These are phyloP conservation scores for Dispira simplex DNA, from an alignment of 192 early-diverging fungal genomes.

Conservation along the genomic window DNA sequence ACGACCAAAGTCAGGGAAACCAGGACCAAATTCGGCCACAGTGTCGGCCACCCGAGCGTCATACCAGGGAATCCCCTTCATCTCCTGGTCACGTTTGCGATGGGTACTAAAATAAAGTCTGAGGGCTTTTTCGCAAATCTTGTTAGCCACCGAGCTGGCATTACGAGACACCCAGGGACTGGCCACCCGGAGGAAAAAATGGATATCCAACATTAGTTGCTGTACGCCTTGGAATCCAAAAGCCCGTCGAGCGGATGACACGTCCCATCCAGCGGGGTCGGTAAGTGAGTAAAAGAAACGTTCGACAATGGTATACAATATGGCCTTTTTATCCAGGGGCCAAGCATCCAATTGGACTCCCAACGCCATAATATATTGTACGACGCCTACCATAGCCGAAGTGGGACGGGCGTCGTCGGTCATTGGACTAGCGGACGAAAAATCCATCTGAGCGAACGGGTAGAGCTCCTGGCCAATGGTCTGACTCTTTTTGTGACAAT, in stretches of 20 bases:
- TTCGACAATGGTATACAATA: slow-evolving; percentile 13
- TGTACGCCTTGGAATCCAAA: slow-evolving; percentile 32
- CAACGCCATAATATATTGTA: slow-evolving; percentile 17
- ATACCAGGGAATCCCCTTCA: slow-evolving; percentile 20
- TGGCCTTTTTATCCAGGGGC: slow-evolving; percentile 25
- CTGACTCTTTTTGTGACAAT: slow-evolving; percentile 27
- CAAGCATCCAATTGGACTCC: slow-evolving; percentile 27
- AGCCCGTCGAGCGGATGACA: slow-evolving; percentile 13
- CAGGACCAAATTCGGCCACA: neutral
- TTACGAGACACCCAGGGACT: slow-evolving; percentile 30
- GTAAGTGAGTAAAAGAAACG: slow-evolving; percentile 8
- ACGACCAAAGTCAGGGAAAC: neutral
- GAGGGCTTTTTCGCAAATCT: slow-evolving; percentile 32
- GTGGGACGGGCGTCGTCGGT: slow-evolving; percentile 25
- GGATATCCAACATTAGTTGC: slow-evolving; percentile 27
- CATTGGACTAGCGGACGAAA: slow-evolving; percentile 15
- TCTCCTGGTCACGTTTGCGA: neutral
- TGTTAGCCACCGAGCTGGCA: slow-evolving; percentile 32
- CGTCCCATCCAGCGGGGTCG: slow-evolving; percentile 7
- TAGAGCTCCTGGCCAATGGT: slow-evolving; percentile 18
- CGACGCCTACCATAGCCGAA: slow-evolving; percentile 18
- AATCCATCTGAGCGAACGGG: slow-evolving; percentile 25
- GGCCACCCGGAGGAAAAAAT: slow-evolving; percentile 30
- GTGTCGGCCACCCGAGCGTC: slow-evolving; percentile 8
- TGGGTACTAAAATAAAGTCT: slow-evolving; percentile 22